phyloP scores from a whole-genome alignment of 805 yeast genomes.

The Hanseniaspora hatyaiensis region DNA sequence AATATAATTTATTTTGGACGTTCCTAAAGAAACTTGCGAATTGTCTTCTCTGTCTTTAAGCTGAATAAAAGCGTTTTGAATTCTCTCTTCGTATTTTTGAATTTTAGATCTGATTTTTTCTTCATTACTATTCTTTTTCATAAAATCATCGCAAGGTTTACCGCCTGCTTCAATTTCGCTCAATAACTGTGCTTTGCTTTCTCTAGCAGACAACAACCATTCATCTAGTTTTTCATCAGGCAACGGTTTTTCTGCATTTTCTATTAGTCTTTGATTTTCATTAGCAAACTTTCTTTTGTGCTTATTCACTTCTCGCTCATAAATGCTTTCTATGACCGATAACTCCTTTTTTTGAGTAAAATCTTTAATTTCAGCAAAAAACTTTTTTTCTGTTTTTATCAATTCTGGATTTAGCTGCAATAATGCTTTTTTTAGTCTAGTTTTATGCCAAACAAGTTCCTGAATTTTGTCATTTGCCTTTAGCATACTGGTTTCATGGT shows the following conservation, averaged over 20 bases:
- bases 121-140: constrained; percentile 38
- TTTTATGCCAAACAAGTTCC: constrained; percentile 77
- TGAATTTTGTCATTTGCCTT: constrained; percentile 65
- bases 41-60: constrained; percentile 88
- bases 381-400: constrained; percentile 37
- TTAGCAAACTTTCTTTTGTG: constrained; percentile 52
- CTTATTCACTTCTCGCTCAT: constrained; percentile 57
- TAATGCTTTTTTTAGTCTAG: constrained; percentile 60
- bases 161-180: constrained; percentile 46
- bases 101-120: constrained; percentile 66
- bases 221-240: constrained; percentile 48
- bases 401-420: constrained; percentile 47
- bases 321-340: constrained; percentile 44
- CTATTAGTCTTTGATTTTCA: constrained; percentile 63
- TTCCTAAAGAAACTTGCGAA: constrained; percentile 83
- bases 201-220: constrained; percentile 46
- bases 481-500: constrained; percentile 69
- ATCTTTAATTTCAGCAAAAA: constrained; percentile 57
- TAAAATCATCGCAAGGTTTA: constrained; percentile 38
- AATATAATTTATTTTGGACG: constrained; percentile 87
- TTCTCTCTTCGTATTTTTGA: constrained; percentile 59
- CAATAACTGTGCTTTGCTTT: constrained; percentile 38
- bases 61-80: constrained; percentile 55
- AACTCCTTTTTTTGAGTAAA: constrained; percentile 53
- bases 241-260: constrained; percentile 43